A percentile compares a stretch with the other conserved stretches of the same genome.
These are phyloP conservation scores for Sphaerulina vaccinii DNA, from an alignment of 2,329 filamentous ascomycete species.

Conservation along the genomic window DNA sequence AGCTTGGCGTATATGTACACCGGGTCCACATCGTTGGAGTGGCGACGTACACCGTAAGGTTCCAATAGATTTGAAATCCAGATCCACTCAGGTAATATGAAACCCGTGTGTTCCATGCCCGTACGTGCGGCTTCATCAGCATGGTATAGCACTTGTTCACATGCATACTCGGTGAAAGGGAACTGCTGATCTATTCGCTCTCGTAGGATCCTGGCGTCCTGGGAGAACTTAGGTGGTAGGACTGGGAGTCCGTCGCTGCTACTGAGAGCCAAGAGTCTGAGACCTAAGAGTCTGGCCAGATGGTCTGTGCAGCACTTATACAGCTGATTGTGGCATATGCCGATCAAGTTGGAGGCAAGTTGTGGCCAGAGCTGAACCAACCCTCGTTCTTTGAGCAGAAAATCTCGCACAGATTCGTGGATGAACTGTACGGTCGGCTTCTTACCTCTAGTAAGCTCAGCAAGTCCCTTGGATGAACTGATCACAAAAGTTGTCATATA, in stretches of 20 bases:
- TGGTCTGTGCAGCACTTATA: conserved; percentile 23
- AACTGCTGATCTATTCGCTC: conserved; percentile 31
- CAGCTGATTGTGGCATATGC: conserved; percentile 23
- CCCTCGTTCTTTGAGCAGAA: conserved; percentile 43
- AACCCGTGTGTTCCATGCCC: neutral
- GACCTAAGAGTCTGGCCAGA: too few species aligned
- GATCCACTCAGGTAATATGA: conserved; percentile 34
- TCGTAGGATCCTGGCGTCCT: conserved; percentile 18
- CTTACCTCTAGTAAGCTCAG: conserved; percentile 41
- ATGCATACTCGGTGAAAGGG: neutral
- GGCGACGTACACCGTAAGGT: conserved; percentile 28
- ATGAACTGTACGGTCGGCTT: conserved; percentile 51
- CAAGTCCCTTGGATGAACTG: conserved; percentile 52
- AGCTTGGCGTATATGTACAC: conserved; percentile 39
- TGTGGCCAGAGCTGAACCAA: conserved; percentile 34
- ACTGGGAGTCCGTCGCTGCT: neutral
- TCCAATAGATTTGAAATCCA: conserved; percentile 36
- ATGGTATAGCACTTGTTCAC: conserved; percentile 15
- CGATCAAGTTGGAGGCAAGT: neutral
- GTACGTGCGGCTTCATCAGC: neutral
- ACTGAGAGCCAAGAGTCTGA: neutral
- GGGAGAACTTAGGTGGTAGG: neutral
- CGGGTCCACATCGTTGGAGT: too few species aligned
- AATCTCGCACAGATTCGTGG: conserved; percentile 53
- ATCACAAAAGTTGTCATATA: conserved; percentile 40